These are phyloP conservation scores for Amanita jacksonii DNA, from an alignment of 768 basidiomycete species.

Conservation along the genomic window DNA sequence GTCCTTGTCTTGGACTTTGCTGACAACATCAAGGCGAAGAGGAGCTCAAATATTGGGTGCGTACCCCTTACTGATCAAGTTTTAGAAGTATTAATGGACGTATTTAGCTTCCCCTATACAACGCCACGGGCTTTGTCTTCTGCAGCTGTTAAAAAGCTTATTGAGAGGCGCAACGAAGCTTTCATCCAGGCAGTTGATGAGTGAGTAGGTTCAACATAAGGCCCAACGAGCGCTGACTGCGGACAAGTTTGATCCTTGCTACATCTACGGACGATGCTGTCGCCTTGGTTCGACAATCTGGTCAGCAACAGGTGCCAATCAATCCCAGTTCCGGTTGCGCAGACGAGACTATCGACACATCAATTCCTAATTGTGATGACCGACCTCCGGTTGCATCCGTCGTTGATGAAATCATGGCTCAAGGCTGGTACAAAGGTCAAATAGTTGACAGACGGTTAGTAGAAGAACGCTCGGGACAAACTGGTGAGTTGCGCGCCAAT, in stretches of 20 bases:
- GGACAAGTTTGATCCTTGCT: conserved; percentile 47
- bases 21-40: conserved; percentile 27
- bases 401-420: conserved; percentile 44
- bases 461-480: conserved; percentile 39
- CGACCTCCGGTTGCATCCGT: conserved; percentile 51
- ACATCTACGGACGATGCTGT: conserved; percentile 53
- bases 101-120: conserved; percentile 17
- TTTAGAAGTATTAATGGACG: conserved; percentile 5
- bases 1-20: conserved; percentile 38
- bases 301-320: conserved; percentile 61
- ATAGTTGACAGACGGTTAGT: conserved; percentile 50
- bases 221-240: neutral
- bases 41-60: conserved; percentile 21
- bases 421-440: conserved; percentile 64
- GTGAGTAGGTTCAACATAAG: conserved; percentile 24
- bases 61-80: conserved; percentile 1
- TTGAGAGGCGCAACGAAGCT: conserved; percentile 58
- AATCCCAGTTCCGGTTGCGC: conserved; percentile 31
- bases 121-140: conserved; percentile 37
- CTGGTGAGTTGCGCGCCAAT: conserved; percentile 29
- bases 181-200: conserved; percentile 63
- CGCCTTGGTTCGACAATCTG: conserved; percentile 53
- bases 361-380: conserved; percentile 32
- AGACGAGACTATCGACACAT: conserved; percentile 13
- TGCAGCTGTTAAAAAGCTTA: conserved; percentile 53